Evolutionary conservation across 306 rosid genomes (phyloP).

Genomic region (Potentilla sterilis): DNA sequence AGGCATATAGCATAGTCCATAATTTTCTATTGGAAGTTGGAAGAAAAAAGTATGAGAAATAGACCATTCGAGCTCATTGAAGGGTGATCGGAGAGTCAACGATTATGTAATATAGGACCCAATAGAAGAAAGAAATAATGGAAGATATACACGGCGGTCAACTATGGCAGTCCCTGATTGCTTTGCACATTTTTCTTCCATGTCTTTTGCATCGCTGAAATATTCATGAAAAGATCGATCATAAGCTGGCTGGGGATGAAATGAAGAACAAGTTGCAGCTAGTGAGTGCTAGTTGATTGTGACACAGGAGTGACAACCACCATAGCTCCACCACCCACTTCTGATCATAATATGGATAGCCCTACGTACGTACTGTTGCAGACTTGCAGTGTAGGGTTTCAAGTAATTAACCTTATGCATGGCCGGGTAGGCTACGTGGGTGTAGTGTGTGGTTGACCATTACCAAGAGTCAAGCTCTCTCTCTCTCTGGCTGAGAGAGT

Average conservation of each 20-base stretch:
- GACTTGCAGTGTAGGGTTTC: background rate
- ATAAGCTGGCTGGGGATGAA: background rate
- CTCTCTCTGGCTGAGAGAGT: background rate
- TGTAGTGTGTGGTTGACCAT: background rate
- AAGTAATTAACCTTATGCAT: background rate
- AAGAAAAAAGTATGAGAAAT: background rate
- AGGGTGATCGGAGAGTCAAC: conserved; percentile 1
- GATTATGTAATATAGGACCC: conserved; percentile 4
- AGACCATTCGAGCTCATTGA: conserved; percentile 1
- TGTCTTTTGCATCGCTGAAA: background rate
- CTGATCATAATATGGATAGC: background rate
- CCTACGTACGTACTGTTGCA: background rate
- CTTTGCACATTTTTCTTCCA: conserved; percentile 3
- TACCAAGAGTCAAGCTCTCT: background rate
- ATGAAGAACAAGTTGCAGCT: background rate
- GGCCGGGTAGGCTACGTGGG: background rate
- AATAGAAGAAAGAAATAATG: background rate
- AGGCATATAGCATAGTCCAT: background rate
- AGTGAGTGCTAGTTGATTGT: background rate
- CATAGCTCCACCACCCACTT: background rate
- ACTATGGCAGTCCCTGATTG: conserved; percentile 9
- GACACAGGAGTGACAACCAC: background rate
- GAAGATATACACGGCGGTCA: conserved; percentile 6
- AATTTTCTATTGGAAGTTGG: background rate
- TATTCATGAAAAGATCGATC: background rate